Conservation (phyloP, 2,329 filamentous ascomycete species). For the Lasiodiplodia sp. region DNA sequence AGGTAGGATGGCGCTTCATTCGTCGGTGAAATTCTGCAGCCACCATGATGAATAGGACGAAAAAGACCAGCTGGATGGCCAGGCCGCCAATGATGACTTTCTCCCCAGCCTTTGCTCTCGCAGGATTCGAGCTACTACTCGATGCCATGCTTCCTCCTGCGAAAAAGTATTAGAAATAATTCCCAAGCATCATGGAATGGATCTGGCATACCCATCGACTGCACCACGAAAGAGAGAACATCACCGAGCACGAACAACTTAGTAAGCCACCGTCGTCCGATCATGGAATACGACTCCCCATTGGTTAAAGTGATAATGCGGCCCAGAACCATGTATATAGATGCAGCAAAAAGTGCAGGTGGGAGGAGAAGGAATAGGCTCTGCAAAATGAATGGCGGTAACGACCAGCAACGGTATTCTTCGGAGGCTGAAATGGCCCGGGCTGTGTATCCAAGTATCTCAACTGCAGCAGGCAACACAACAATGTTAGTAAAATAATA, state of each 20-base stretch:
- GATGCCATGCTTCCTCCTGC: constrained; percentile 16
- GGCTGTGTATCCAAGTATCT: constrained; percentile 59
- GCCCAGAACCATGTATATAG: constrained; percentile 54
- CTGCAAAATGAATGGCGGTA: constrained; percentile 53
- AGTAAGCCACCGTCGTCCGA: constrained; percentile 48
- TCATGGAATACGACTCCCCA: constrained; percentile 45
- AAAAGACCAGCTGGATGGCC: constrained; percentile 43
- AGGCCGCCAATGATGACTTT: constrained; percentile 39
- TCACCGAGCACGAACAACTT: constrained; percentile 54
- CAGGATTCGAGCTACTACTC: neutral
- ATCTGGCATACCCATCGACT: constrained; percentile 34
- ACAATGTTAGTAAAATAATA: neutral
- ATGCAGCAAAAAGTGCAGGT: constrained; percentile 57
- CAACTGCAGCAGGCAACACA: no score
- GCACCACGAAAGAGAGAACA: constrained; percentile 51
- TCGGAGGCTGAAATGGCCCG: constrained; percentile 42
- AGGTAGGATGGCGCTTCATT: neutral
- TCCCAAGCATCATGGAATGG: neutral
- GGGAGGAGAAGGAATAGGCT: constrained; percentile 54
- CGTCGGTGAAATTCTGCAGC: constrained; percentile 41
- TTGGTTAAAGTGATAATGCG: constrained; percentile 48
- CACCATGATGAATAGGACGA: constrained; percentile 41
- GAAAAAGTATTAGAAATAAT: neutral
- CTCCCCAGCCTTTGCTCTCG: neutral
- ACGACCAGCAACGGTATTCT: constrained; percentile 40